Base-by-base conservation (phyloP, 768 basidiomycete genomes). In the Cantharellus anzutake region DNA sequence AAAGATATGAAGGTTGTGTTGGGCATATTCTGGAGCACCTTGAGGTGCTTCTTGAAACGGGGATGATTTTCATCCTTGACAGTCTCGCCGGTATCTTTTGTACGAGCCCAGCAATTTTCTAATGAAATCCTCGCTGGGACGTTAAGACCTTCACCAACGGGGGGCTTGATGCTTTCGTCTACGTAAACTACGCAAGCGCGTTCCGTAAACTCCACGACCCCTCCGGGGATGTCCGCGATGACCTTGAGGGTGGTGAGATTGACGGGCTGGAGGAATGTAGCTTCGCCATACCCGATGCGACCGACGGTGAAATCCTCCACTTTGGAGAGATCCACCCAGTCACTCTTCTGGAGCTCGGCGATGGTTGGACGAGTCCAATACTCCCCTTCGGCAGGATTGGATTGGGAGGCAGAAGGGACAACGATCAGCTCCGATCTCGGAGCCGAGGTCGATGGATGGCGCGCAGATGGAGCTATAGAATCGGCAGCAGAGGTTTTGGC, bases 181-280 rank as follows among this genome's bases (percentile, higher is more conserved):
- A 91, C 89, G 70, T 99, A 98, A 42, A 98, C 92, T 55, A 81
- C 84, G 67, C 89, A 87, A 69, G 93, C 90, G 74, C 86, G 87
- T 69, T 90, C 83, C 61, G 87, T 84, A 68, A 99, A 93, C 52
- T 83, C 77, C 35, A 98, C 79, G 61, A 91, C 78, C 60, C 83
- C 81, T n/a, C 92, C 94, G 3, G 91, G 75, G 40, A 99, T 79
- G 42, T 83, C 81, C 4, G 81, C 79, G 42, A 98, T 77, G 67
- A 83, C 84, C 14, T 81, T 73, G 55, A 94, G 73, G 34, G 84
- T 82, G 35, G 92, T 96, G 60, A 99, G 78, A 67, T 98, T 91
- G 61, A 78, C 71, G 63, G 85, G 74, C 72, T 87, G 75, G 70
- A 78, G 73, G 82, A 94, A 78, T 69, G 78, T 72, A 63, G 98